Evolutionary conservation across 306 rosid genomes (phyloP).

Genomic region (Mucuna pruriens): DNA sequence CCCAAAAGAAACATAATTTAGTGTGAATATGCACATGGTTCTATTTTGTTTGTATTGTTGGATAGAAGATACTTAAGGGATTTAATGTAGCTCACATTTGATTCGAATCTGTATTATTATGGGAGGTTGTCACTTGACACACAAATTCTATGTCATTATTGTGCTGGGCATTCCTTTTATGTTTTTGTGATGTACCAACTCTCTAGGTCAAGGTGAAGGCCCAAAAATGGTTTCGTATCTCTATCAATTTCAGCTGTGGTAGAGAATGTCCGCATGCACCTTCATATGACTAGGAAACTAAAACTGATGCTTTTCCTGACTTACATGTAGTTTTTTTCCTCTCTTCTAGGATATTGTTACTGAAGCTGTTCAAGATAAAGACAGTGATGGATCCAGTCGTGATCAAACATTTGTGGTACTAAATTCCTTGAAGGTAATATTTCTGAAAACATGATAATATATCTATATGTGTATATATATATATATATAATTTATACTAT

Average conservation of each 20-base stretch:
- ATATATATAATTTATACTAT: not conserved
- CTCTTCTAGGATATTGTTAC: slow-evolving; percentile 66
- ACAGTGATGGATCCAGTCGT: slow-evolving; percentile 51
- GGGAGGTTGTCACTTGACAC: not conserved
- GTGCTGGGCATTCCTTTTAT: not conserved
- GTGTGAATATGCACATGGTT: not conserved
- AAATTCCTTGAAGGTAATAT: slow-evolving; percentile 70
- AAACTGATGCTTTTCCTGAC: not conserved
- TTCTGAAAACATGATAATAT: slow-evolving; percentile 8
- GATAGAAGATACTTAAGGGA: not conserved
- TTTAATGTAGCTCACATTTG: slow-evolving; percentile 13
- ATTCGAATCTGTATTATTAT: slow-evolving; percentile 12
- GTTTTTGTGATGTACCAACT: not conserved
- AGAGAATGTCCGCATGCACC: slow-evolving; percentile 12
- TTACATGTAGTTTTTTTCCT: slow-evolving; percentile 11
- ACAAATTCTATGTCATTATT: not conserved
- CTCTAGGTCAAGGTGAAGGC: slow-evolving; percentile 4
- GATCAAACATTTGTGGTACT: slow-evolving; percentile 61
- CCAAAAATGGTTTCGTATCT: slow-evolving; percentile 14
- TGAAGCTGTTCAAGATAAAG: slow-evolving; percentile 60
- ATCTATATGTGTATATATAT: not conserved
- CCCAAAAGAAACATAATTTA: not conserved
- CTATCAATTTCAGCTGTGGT: slow-evolving; percentile 21
- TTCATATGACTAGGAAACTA: slow-evolving; percentile 7
- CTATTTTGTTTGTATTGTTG: slow-evolving; percentile 26